phyloP scores from a whole-genome alignment of 164 flowering plant species.

The Platanus orientalis region DNA sequence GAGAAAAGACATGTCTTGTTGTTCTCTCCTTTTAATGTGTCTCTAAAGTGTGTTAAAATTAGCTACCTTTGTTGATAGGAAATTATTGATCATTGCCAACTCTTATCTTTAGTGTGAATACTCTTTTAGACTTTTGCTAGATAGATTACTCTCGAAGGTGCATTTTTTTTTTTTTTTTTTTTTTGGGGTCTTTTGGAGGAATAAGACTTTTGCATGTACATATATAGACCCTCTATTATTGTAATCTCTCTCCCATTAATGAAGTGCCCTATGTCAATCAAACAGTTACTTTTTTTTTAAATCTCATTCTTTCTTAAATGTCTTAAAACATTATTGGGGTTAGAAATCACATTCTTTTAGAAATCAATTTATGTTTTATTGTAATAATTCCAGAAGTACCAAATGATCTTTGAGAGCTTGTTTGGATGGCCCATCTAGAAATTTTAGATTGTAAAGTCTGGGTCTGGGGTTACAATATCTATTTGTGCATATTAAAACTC shows the following conservation, averaged over 20 bases:
- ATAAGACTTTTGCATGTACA: conserved; percentile 6
- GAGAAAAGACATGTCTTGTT: conserved; percentile 37
- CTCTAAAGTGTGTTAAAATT: conserved; percentile 36
- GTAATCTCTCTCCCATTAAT: not conserved
- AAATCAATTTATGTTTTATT: no score
- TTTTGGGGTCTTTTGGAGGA: not conserved
- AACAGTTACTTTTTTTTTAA: no score
- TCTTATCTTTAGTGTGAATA: conserved; percentile 26
- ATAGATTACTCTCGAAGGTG: conserved; percentile 11
- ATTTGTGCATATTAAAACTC: no score
- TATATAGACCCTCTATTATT: conserved; percentile 9
- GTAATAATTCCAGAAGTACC: no score
- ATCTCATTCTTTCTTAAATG: no score
- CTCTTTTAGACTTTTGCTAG: conserved; percentile 2
- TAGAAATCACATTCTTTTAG: no score
- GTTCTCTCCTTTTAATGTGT: conserved; percentile 62
- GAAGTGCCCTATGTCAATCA: no score
- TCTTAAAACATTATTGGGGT: no score
- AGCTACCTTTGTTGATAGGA: conserved; percentile 29
- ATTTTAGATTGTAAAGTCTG: no score
- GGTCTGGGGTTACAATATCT: no score
- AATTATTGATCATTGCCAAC: conserved; percentile 32
- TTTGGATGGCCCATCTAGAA: no score
- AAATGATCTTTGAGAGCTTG: no score
- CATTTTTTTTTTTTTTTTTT: conserved; percentile 7